A percentile compares a stretch with the other conserved stretches of the same genome.
Evolutionary conservation across 805 yeast species (phyloP).

Genomic region (Teunomyces atbi): DNA sequence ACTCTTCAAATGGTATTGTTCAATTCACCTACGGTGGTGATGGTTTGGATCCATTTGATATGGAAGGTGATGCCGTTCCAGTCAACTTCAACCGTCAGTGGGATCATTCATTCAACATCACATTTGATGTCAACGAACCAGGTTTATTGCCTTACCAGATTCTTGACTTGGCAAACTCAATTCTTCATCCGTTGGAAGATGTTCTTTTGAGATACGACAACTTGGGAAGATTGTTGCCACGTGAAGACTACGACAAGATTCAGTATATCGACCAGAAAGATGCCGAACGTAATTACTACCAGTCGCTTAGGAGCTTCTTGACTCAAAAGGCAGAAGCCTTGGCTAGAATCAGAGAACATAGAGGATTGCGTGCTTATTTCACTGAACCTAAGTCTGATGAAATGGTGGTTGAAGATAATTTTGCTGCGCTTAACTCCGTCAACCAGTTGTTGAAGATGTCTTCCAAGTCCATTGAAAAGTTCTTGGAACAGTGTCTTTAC

Average conservation of each 20-base stretch:
- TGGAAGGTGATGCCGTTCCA: conserved; percentile 98
- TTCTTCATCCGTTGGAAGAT: conserved; percentile 61
- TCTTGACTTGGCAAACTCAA: conserved; percentile 48
- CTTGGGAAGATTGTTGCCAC: conserved; percentile 52
- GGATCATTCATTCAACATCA: conserved; percentile 83
- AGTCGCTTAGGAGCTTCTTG: conserved; percentile 68
- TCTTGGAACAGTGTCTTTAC: conserved; percentile 70
- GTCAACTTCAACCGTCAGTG: conserved; percentile 92
- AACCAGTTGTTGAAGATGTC: conserved; percentile 70
- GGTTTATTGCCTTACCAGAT: conserved; percentile 74
- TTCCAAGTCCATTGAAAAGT: conserved; percentile 54
- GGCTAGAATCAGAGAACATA: conserved; percentile 53
- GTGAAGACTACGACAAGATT: conserved; percentile 46
- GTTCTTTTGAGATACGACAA: conserved; percentile 69
- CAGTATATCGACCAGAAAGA: conserved; percentile 80
- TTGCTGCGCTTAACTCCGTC: conserved; percentile 41
- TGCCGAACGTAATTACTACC: conserved; percentile 83
- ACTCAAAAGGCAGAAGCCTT: conserved; percentile 53
- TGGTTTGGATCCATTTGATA: conserved; percentile 95
- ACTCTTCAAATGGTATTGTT: conserved; percentile 93
- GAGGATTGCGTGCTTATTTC: conserved; percentile 48
- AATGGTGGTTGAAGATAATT: conserved; percentile 32
- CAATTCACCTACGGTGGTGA: conserved; percentile 99
- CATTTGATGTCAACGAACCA: conserved; percentile 53
- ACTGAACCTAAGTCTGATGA: conserved; percentile 34